These are phyloP conservation scores for Penicillium robsamsonii DNA, from an alignment of 495 filamentous ascomycete genomes.

Conservation along the genomic window DNA sequence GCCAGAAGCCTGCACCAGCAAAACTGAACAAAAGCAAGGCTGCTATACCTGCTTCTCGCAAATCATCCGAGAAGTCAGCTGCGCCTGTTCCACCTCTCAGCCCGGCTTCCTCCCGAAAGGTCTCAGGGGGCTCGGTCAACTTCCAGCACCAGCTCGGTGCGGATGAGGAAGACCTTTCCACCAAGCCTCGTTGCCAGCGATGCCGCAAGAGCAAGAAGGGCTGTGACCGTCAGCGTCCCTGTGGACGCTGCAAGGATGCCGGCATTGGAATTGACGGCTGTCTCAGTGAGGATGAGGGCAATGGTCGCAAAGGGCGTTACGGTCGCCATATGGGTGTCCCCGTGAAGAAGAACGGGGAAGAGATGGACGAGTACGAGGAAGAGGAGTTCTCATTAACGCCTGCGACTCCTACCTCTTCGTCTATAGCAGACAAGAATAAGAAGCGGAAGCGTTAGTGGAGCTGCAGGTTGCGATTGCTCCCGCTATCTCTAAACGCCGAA, in stretches of 20 bases:
- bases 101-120: conserved; percentile 72
- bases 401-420: conserved; percentile 31
- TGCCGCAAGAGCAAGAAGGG: conserved; percentile 99
- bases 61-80: conserved; percentile 54
- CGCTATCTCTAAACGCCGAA: conserved; percentile 1
- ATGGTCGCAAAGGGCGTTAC: conserved; percentile 93
- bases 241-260: conserved; percentile 91
- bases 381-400: conserved; percentile 36
- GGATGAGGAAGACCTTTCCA: conserved; percentile 86
- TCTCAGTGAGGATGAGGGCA: conserved; percentile 94
- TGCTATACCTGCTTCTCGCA: conserved; percentile 41
- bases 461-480: conserved; percentile 1
- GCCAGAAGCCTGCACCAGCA: conserved; percentile 35
- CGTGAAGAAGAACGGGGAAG: conserved; percentile 64
- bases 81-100: conserved; percentile 39
- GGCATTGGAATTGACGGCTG: conserved; percentile 89
- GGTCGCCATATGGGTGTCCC: conserved; percentile 96
- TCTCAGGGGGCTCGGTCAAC: conserved; percentile 63
- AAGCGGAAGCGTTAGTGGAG: conserved; percentile 64
- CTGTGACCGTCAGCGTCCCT: conserved; percentile 93
- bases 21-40: conserved; percentile 44
- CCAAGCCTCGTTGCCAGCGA: conserved; percentile 94
- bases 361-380: conserved; percentile 19
- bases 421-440: conserved; percentile 59
- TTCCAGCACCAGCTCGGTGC: conserved; percentile 69